Evolutionary conservation across 176 grass and related monocot species (phyloP).

Genomic region (Phragmites australis): DNA sequence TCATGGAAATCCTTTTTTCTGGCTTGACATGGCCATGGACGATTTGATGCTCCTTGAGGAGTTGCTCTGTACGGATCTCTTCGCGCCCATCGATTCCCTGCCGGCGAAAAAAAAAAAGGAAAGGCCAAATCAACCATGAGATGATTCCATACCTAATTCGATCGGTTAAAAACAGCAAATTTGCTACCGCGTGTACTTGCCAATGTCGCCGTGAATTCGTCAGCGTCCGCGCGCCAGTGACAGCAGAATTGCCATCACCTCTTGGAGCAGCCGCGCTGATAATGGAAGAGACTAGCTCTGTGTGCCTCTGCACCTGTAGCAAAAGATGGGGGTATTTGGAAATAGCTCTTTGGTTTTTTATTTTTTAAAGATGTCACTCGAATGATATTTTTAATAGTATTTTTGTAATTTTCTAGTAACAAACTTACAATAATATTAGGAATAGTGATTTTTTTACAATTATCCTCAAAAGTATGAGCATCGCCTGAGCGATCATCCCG

Average conservation of each 20-base stretch:
- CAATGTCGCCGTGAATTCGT: not conserved
- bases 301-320: not conserved
- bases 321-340: not conserved
- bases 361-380: no score
- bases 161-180: not conserved
- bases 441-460: no score
- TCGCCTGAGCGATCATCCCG: not conserved
- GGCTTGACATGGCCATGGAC: not conserved
- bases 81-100: not conserved
- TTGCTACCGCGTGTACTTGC: not conserved
- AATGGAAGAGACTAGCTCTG: not conserved
- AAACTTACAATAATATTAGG: no score
- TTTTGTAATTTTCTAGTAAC: no score
- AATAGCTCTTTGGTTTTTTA: no score
- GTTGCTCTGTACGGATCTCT: not conserved
- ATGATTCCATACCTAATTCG: not conserved
- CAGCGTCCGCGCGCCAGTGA: not conserved
- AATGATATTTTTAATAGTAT: no score
- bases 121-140: not conserved
- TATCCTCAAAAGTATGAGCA: no score
- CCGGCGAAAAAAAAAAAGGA: not conserved
- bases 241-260: not conserved
- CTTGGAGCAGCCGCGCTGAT: not conserved
- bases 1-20: not conserved
- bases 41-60: not conserved